Conservation (phyloP, 139 green algal genomes). For the Auxenochlorella protothecoides region DNA sequence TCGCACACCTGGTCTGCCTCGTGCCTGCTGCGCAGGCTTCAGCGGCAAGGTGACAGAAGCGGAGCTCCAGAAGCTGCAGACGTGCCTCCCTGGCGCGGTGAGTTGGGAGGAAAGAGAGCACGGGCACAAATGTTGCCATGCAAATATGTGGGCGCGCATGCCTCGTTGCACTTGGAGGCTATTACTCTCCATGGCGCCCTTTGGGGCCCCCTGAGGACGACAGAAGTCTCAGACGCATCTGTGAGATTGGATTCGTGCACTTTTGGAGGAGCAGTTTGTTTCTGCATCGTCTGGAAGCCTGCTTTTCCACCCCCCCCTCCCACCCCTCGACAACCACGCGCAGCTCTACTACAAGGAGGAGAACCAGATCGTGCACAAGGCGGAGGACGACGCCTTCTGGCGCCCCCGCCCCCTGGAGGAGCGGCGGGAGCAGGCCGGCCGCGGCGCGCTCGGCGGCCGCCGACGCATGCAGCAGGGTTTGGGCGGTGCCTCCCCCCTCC, state of each 20-base stretch:
- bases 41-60: conserved; percentile 5
- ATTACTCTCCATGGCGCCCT: too few species aligned
- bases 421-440: not conserved
- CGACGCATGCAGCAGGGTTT: not conserved
- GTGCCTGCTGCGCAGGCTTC: conserved; percentile 12
- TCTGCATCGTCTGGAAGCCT: too few species aligned
- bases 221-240: too few species aligned
- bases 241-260: too few species aligned
- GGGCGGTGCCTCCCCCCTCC: not conserved
- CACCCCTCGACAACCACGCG: too few species aligned
- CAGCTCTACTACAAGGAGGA: conserved; percentile 17
- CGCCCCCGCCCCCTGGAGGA: not conserved
- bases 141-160: too few species aligned
- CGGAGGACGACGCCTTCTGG: conserved; percentile 12
- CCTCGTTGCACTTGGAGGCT: too few species aligned
- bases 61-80: conserved; percentile 17
- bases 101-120: too few species aligned
- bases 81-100: conserved; percentile 23
- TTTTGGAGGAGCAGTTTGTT: too few species aligned
- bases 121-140: too few species aligned
- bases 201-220: too few species aligned
- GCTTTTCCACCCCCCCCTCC: too few species aligned
- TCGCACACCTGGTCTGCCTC: not conserved
- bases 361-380: conserved; percentile 21
- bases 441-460: not conserved